Base-by-base conservation (phyloP, 2,329 filamentous ascomycete species). In the Ampelomyces quisqualis region DNA sequence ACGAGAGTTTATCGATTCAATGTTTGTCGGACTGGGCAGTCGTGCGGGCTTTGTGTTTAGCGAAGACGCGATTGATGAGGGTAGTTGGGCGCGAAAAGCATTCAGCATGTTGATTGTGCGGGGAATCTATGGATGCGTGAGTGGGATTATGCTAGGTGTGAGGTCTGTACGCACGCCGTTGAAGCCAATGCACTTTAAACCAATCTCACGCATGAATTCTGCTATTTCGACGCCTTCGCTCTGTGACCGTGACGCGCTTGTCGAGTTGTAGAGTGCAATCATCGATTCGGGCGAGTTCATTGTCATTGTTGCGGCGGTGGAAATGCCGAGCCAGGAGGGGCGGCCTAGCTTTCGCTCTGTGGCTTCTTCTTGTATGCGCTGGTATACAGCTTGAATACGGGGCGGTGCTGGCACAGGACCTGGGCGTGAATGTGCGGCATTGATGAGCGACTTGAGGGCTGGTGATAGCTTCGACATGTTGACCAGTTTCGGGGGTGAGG, bases 241-340 rank as follows among this genome's bases (percentile, higher is more conserved):
- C 11, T 47, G 47, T 14, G 51, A 44, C 31, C 58, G 55, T 5
- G 51, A 54, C 15, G 43, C 49, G 30, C 44, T 63, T 14, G 41
- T 55, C 14, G 72, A 57, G 32, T 76, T 60, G 69, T 82, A 83
- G 9, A 90, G 77, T 15, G 77, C 69, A 3, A 79, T 70, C 51
- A 91, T 79, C 3, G 86, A 85, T 42, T 86, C 84, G 17, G 88
- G 88, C 2, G 87, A 90, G 73, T 94, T 93, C 74, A 93, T 81
- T 1, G 88, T 93, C 72, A 91, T 87, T 2, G 87, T 89, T 13
- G 88, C 84, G 21, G 88, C 88, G 1, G 88, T 85, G 7, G 57
- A 57, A 13, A 67, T 52, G 18, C 60, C 55, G n/a, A 68, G 60
- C 64, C 64, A 68, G 57, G 63, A 65, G 15, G 64, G 64, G 4